These are phyloP conservation scores for Trichoderma citrinoviride DNA, from an alignment of 2,329 filamentous ascomycete genomes.

Conservation along the genomic window DNA sequence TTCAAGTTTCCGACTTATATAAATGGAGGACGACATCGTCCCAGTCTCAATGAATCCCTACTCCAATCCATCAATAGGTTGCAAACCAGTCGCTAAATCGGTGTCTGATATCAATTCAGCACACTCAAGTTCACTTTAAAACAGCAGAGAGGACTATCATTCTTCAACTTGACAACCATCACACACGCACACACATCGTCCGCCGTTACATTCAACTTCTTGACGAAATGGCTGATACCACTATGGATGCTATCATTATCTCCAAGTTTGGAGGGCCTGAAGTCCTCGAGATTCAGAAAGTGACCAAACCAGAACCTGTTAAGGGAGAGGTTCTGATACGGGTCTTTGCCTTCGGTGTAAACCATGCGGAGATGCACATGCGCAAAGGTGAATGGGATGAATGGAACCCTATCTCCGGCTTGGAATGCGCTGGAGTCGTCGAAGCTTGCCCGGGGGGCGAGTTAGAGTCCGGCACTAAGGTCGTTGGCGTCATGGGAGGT, in stretches of 20 bases:
- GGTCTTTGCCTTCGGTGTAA: constrained; percentile 43
- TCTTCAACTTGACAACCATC: no score
- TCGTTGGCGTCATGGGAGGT: constrained; percentile 43
- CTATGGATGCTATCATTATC: constrained; percentile 20
- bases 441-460: constrained; percentile 36
- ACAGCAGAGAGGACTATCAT: no score
- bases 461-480: constrained; percentile 34
- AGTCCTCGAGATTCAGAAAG: constrained; percentile 8
- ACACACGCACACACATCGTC: not conserved
- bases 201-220: not conserved
- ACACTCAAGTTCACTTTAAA: no score
- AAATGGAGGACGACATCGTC: not conserved
- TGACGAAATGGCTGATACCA: not conserved
- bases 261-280: constrained; percentile 10
- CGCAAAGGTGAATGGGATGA: constrained; percentile 43
- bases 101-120: no score
- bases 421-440: constrained; percentile 45
- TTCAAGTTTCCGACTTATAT: not conserved
- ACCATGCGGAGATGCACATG: constrained; percentile 48
- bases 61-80: no score
- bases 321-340: constrained; percentile 34
- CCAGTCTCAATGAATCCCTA: no score
- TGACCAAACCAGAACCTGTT: constrained; percentile 23
- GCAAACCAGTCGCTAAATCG: no score
- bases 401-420: constrained; percentile 38